Percentiles rank a stretch among this genome's conserved stretches.
These are phyloP conservation scores for Xylariaceae sp. DNA, from an alignment of 2,329 filamentous ascomycete genomes.

Conservation along the genomic window DNA sequence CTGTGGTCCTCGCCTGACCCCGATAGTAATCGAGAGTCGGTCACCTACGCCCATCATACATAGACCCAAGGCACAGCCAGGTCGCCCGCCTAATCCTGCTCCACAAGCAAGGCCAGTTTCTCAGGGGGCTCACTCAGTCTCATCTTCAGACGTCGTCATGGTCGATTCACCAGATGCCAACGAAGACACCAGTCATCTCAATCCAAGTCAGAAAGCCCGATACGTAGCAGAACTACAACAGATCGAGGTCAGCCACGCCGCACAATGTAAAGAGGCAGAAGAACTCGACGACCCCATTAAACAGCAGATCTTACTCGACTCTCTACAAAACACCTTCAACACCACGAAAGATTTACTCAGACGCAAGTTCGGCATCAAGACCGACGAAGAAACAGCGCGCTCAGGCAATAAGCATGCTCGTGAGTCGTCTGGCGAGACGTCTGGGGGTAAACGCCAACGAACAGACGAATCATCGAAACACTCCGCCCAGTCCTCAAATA, in stretches of 20 bases:
- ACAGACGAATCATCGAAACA: conserved; percentile 18
- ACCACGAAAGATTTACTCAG: conserved; percentile 53
- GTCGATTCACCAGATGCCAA: background rate
- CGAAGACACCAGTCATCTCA: conserved; percentile 40
- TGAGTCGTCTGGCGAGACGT: conserved; percentile 15
- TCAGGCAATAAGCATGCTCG: conserved; percentile 32
- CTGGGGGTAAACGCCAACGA: conserved; percentile 28
- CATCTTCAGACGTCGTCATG: conserved; percentile 13
- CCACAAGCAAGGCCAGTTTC: conserved; percentile 5
- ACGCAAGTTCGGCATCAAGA: conserved; percentile 54
- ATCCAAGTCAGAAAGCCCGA: conserved; percentile 25
- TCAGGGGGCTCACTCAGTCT: background rate
- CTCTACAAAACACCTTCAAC: conserved; percentile 48
- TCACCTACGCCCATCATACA: background rate
- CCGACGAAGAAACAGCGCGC: conserved; percentile 41
- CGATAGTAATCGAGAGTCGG: conserved; percentile 22
- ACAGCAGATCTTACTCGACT: conserved; percentile 34
- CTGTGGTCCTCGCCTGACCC: conserved; percentile 40
- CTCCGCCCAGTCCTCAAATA: background rate
- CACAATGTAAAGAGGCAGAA: conserved; percentile 40
- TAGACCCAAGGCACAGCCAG: conserved; percentile 11
- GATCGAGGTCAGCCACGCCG: conserved; percentile 37
- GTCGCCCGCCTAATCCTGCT: conserved; percentile 8
- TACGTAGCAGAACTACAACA: conserved; percentile 36
- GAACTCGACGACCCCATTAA: conserved; percentile 33